Percentiles rank a stretch among this genome's conserved stretches.
Evolutionary conservation across 2,329 filamentous ascomycete genomes (phyloP).

Genomic region (Phialophora tarda): DNA sequence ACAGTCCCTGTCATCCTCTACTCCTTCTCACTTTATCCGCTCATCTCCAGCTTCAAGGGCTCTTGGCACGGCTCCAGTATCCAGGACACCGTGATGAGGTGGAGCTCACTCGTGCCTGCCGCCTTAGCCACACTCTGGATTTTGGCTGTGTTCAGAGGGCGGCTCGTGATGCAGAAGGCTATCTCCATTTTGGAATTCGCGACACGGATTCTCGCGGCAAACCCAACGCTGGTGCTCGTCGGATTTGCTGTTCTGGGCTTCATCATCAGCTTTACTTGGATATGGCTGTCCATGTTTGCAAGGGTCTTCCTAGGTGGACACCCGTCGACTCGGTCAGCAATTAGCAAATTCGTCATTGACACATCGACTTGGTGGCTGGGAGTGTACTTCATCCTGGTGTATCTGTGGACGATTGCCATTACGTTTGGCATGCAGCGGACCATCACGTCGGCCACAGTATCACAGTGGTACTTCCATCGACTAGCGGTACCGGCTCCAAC

Average conservation of each 20-base stretch:
- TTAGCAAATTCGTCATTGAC: constrained; percentile 77
- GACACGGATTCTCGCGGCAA: constrained; percentile 82
- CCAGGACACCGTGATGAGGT: constrained; percentile 91
- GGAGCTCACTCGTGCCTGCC: constrained; percentile 78
- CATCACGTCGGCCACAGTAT: constrained; percentile 91
- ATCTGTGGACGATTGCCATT: constrained; percentile 90
- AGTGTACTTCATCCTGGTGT: constrained; percentile 89
- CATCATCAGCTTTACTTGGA: constrained; percentile 89
- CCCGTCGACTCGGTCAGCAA: constrained; percentile 60
- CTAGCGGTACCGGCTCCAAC: constrained; percentile 77
- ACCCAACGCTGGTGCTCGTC: constrained; percentile 80
- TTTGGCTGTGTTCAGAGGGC: constrained; percentile 79
- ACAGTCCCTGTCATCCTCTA: constrained; percentile 85
- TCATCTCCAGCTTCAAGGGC: constrained; percentile 86
- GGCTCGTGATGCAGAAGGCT: constrained; percentile 79
- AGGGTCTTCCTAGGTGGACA: constrained; percentile 93
- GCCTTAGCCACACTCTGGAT: constrained; percentile 77
- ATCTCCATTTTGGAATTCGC: constrained; percentile 91
- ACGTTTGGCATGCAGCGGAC: constrained; percentile 87
- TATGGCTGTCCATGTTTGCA: constrained; percentile 96
- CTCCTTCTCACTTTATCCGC: constrained; percentile 88
- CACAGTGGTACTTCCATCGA: constrained; percentile 98
- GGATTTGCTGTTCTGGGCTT: constrained; percentile 76
- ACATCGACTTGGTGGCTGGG: constrained; percentile 93
- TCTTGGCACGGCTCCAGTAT: constrained; percentile 72